Conservation (phyloP, 163 green algal species). For the Coccomyxa subellipsoidea region DNA sequence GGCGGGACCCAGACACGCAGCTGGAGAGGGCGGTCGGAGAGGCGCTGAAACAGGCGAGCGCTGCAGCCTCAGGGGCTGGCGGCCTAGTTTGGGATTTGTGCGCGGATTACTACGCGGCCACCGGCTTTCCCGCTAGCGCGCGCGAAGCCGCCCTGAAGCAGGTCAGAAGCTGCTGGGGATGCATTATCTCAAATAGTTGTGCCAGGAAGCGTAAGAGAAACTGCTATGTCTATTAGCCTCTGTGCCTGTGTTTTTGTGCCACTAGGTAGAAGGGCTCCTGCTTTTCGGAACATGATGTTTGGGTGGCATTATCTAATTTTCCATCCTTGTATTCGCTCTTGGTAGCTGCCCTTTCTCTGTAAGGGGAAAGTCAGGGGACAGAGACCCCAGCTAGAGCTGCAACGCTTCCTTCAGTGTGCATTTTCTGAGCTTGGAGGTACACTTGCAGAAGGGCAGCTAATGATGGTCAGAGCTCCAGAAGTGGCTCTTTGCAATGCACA, state of each 20-base stretch:
- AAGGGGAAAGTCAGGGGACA: neutral
- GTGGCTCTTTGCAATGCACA: too few species aligned
- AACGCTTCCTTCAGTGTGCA: too few species aligned
- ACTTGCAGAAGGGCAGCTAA: too few species aligned
- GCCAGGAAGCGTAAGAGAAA: too few species aligned
- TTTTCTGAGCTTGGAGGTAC: too few species aligned
- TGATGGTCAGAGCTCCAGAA: too few species aligned
- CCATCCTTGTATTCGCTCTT: neutral
- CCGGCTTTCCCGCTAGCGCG: neutral
- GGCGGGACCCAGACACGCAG: neutral
- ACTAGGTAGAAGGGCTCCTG: too few species aligned
- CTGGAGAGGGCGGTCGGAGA: slow-evolving; percentile 4
- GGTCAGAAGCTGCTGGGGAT: neutral
- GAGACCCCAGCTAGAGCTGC: neutral
- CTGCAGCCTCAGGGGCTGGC: neutral
- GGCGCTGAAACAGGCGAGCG: neutral
- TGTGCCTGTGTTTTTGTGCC: too few species aligned
- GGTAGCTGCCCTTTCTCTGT: neutral
- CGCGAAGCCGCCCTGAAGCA: slow-evolving; percentile 1
- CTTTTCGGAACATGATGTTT: too few species aligned
- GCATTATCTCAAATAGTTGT: too few species aligned
- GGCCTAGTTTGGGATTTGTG: neutral
- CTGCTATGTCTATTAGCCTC: too few species aligned
- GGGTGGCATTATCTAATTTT: too few species aligned
- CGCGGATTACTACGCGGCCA: neutral